A percentile compares a stretch with the other conserved stretches of the same genome.
Conservation (phyloP, 768 basidiomycete genomes). For the Leccinum uliginosum region DNA sequence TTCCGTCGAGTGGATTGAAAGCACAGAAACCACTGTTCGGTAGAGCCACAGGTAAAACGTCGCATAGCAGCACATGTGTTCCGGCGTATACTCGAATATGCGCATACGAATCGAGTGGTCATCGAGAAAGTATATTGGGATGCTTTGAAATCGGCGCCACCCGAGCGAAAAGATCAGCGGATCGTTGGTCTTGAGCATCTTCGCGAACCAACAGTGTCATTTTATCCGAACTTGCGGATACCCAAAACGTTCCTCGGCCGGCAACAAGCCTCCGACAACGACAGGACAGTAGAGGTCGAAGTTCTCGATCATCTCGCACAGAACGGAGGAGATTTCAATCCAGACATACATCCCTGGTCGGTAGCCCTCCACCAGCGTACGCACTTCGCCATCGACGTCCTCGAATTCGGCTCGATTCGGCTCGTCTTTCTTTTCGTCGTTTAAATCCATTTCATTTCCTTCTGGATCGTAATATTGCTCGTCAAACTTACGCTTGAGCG, state of each 20-base stretch:
- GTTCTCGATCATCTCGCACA: constrained; percentile 87
- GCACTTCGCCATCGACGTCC: constrained; percentile 67
- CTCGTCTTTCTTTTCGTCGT: constrained; percentile 87
- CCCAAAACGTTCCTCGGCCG: constrained; percentile 88
- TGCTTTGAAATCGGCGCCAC: constrained; percentile 93
- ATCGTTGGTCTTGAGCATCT: constrained; percentile 94
- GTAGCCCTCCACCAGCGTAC: constrained; percentile 85
- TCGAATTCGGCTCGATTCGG: constrained; percentile 85
- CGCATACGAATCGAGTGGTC: constrained; percentile 98
- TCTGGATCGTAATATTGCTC: constrained; percentile 94
- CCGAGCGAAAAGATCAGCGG: constrained; percentile 96
- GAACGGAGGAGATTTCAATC: constrained; percentile 78
- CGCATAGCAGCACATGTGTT: constrained; percentile 99
- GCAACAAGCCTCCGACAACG: constrained; percentile 85
- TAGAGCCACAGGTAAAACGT: constrained; percentile 92
- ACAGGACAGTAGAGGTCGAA: constrained; percentile 92
- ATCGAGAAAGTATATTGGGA: constrained; percentile 96
- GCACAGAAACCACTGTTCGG: constrained; percentile 98
- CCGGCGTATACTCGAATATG: constrained; percentile 99
- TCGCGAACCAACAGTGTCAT: constrained; percentile 89
- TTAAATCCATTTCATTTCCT: constrained; percentile 76
- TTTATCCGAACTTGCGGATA: constrained; percentile 95
- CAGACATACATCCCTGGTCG: constrained; percentile 91
- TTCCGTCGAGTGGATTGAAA: constrained; percentile 78
- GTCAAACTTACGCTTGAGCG: constrained; percentile 91